Conservation (phyloP, 768 basidiomycete species). For the Kwoniella pini region DNA sequence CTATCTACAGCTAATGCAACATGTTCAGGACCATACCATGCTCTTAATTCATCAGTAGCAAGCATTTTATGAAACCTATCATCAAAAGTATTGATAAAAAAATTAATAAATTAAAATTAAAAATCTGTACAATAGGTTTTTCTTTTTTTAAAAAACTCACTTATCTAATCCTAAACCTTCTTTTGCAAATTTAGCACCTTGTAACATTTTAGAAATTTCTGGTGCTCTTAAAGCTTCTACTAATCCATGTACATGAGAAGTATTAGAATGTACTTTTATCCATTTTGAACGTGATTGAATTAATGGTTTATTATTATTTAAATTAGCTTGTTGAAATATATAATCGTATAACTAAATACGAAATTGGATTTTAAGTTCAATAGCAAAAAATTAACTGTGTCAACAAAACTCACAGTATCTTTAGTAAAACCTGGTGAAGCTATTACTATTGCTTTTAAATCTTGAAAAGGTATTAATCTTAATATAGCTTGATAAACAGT, state of each 20-base stretch:
- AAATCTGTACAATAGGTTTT: no score
- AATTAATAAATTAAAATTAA: no score
- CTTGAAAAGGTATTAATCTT: conserved; percentile 83
- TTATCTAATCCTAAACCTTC: conserved; percentile 90
- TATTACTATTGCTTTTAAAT: conserved; percentile 85
- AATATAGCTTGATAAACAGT: conserved; percentile 81
- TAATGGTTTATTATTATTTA: conserved; percentile 78
- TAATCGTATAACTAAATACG: conserved; percentile 66
- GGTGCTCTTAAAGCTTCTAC: conserved; percentile 93
- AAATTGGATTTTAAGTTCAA: no score
- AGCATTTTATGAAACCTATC: conserved; percentile 99
- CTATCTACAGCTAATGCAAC: conserved; percentile 87
- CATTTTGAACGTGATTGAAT: conserved; percentile 78
- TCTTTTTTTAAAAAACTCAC: conserved; percentile 59
- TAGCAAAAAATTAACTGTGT: no score
- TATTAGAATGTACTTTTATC: conserved; percentile 85
- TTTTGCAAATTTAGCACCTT: conserved; percentile 82
- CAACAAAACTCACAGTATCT: conserved; percentile 73
- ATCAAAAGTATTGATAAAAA: no score
- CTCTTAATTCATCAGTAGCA: conserved; percentile 86
- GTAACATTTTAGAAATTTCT: conserved; percentile 63
- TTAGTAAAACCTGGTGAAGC: conserved; percentile 96
- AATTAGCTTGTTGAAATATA: conserved; percentile 75
- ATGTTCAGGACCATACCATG: conserved; percentile 98
- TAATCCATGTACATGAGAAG: conserved; percentile 91